Conservation (phyloP, 2,329 filamentous ascomycete genomes). For the Neofusicoccum sp. region DNA sequence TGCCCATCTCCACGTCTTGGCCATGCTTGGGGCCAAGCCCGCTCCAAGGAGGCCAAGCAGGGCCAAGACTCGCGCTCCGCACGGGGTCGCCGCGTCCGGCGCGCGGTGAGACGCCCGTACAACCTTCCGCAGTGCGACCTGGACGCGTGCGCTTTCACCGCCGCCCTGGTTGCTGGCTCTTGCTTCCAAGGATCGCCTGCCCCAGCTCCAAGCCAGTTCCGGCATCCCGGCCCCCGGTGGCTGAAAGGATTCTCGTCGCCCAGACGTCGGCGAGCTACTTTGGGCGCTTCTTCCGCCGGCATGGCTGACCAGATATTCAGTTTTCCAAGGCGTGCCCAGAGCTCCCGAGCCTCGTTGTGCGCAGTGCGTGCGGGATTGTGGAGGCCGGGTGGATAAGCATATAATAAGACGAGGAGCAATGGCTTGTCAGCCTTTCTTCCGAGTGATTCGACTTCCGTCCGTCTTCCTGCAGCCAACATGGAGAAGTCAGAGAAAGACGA, state of each 20-base stretch:
- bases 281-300: background rate
- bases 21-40: background rate
- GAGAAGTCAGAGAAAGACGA: slow-evolving; percentile 24
- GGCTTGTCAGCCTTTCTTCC: background rate
- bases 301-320: background rate
- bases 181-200: background rate
- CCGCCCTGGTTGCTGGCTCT: background rate
- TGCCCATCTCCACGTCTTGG: slow-evolving; percentile 7
- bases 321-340: no score
- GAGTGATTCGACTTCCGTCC: background rate
- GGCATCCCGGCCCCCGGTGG: slow-evolving; percentile 1
- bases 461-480: background rate
- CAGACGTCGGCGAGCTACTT: background rate
- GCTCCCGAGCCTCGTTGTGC: background rate
- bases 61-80: slow-evolving; percentile 4
- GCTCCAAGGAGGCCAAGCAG: background rate
- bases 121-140: background rate
- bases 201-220: slow-evolving; percentile 7
- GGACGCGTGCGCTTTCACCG: slow-evolving; percentile 1
- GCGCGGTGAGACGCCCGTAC: background rate
- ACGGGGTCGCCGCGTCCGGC: background rate
- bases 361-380: background rate
- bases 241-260: slow-evolving; percentile 15
- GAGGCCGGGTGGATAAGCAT: background rate
- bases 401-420: slow-evolving; percentile 8